phyloP scores from a whole-genome alignment of 169 alveolate genomes.

The Cyclospora cayetanensis region DNA sequence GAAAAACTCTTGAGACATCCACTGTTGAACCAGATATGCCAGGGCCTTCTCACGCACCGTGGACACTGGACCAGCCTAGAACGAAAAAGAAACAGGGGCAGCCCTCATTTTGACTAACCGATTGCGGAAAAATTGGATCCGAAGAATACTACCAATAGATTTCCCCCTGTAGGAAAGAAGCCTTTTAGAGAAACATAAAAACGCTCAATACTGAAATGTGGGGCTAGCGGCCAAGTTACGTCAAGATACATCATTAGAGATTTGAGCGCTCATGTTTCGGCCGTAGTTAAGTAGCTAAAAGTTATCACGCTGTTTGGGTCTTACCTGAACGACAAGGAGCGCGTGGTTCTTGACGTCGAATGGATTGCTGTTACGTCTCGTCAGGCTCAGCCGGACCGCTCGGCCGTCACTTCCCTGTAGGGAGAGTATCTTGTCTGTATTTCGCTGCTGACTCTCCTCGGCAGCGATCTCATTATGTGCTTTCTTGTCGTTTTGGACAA shows the following conservation, averaged over 20 bases:
- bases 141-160: too few species aligned
- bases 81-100: neutral
- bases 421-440: neutral
- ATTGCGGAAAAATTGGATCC: too few species aligned
- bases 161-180: too few species aligned
- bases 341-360: constrained; percentile 3
- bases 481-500: too few species aligned
- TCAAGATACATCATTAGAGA: too few species aligned
- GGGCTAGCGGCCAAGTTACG: too few species aligned
- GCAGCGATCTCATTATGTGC: neutral
- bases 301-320: too few species aligned
- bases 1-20: constrained; percentile 39
- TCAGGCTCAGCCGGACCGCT: neutral
- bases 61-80: constrained; percentile 16
- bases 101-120: too few species aligned
- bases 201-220: too few species aligned
- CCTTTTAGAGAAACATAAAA: too few species aligned
- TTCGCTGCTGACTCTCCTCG: neutral
- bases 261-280: too few species aligned
- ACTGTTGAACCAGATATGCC: neutral
- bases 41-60: constrained; percentile 20
- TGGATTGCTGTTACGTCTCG: neutral
- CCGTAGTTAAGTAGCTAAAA: too few species aligned
- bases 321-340: neutral
- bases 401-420: neutral